Base-by-base conservation (phyloP, 768 basidiomycete species). In the Suillus clintonianus region DNA sequence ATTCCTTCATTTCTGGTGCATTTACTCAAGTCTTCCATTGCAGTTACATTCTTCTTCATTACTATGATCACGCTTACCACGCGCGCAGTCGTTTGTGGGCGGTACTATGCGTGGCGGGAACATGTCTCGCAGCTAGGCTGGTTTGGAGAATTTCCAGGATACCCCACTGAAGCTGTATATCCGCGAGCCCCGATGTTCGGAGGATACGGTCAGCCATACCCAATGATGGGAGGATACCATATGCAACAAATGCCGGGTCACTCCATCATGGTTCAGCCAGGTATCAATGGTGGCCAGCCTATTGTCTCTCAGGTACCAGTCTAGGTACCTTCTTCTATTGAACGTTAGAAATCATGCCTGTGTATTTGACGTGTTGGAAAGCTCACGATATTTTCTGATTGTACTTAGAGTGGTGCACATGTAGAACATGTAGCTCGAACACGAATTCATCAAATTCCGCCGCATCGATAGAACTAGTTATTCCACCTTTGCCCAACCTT, bases 81-180 rank as follows among this genome's bases (percentile, higher is more conserved):
- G 8, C 75, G 75, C 27, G 75, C 78, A 42, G 70, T 76, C 32
- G 68, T 62, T 50, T 68, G 69, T 57, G 76, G 78, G 59, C 75
- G 75, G 72, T 77, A 64, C n/a, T 76, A 72, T 39, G 78, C 75
- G 14, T 79, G 77, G 78, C 62, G 64, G 30, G 68, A 72, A 64
- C 69, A 76, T 62, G 76, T 81, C 64, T 68, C 74, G 79, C 89
- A 92, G 67, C 81, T 93, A 11, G 88, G 88, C 2, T 92, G 91
- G 91, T 92, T 89, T 69, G 86, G 86, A 54, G 87, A 92, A 79
- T 78, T 79, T 67, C 89, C 89, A 27, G 88, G 88, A 43, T 89
- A 86, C 70, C 75, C 75, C 53, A 68, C 63, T 6, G 76, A 76
- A 59, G 54, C 66, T 19, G 3, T 70, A 27, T 65, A 68, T 50